Evolutionary conservation across 208 protist genomes (phyloP).

Genomic region (Leishmania tarentolae): DNA sequence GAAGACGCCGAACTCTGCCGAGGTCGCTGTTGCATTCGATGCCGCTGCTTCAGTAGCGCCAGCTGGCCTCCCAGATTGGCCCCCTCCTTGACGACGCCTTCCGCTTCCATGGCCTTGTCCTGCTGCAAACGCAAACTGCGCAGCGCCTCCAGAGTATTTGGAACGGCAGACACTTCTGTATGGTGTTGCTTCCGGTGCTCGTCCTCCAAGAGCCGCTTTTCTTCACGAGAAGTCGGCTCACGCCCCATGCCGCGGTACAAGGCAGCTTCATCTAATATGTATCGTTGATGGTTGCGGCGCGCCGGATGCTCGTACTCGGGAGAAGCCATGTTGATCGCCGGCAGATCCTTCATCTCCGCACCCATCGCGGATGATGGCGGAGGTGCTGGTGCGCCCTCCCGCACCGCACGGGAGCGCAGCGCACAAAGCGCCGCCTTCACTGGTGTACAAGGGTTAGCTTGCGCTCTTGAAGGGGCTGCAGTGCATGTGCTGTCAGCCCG

Average conservation of each 20-base stretch:
- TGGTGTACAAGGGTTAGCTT: neutral
- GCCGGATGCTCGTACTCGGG: constrained; percentile 7
- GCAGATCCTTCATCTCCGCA: constrained; percentile 20
- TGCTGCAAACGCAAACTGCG: constrained; percentile 43
- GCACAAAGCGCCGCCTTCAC: constrained; percentile 22
- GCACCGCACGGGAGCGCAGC: constrained; percentile 17
- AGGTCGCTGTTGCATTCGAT: constrained; percentile 29
- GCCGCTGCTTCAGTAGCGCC: constrained; percentile 67
- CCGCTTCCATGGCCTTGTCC: neutral
- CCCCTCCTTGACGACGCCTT: constrained; percentile 10
- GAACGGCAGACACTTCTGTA: constrained; percentile 31
- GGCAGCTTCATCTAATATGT: constrained; percentile 18
- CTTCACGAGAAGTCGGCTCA: constrained; percentile 27
- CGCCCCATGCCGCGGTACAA: constrained; percentile 42
- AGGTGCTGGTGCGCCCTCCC: constrained; percentile 1
- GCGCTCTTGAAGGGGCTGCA: neutral
- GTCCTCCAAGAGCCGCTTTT: constrained; percentile 26
- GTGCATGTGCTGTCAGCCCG: constrained; percentile 16
- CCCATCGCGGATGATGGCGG: neutral
- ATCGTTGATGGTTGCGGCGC: constrained; percentile 21
- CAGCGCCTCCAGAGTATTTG: constrained; percentile 78
- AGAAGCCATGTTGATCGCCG: constrained; percentile 16
- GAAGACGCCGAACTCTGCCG: constrained; percentile 2
- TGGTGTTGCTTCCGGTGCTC: constrained; percentile 18
- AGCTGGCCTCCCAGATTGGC: constrained; percentile 37